Evolutionary conservation across 2,329 filamentous ascomycete genomes (phyloP).

Genomic region (Nemania serpens): DNA sequence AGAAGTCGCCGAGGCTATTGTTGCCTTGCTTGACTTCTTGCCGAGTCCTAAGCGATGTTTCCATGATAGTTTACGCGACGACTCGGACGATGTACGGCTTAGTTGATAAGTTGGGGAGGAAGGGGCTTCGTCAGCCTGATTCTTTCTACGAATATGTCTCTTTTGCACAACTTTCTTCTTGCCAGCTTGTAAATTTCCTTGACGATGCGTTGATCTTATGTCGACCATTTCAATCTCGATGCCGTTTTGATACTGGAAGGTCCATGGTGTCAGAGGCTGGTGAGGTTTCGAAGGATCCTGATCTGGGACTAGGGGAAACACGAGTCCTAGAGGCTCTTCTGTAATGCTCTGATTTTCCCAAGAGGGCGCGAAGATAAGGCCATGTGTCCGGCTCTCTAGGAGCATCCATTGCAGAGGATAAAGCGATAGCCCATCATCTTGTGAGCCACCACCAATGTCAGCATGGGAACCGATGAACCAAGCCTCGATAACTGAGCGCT

Average conservation of each 20-base stretch:
- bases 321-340: slow-evolving; percentile 30
- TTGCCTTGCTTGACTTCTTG: slow-evolving; percentile 41
- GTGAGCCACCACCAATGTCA: slow-evolving; percentile 45
- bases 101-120: neutral
- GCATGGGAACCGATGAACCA: slow-evolving; percentile 47
- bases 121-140: slow-evolving; percentile 6
- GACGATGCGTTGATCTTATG: slow-evolving; percentile 30
- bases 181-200: slow-evolving; percentile 30
- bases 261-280: slow-evolving; percentile 27
- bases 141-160: slow-evolving; percentile 14
- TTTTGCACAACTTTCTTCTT: slow-evolving; percentile 28
- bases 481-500: slow-evolving; percentile 43
- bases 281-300: slow-evolving; percentile 20
- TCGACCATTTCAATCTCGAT: slow-evolving; percentile 35
- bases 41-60: slow-evolving; percentile 22
- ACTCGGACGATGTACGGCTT: slow-evolving; percentile 7
- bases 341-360: slow-evolving; percentile 23
- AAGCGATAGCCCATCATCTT: slow-evolving; percentile 45
- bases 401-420: slow-evolving; percentile 51
- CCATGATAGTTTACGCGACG: slow-evolving; percentile 17
- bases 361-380: slow-evolving; percentile 37
- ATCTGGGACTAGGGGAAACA: slow-evolving; percentile 24
- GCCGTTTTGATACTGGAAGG: slow-evolving; percentile 32
- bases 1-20: slow-evolving; percentile 51
- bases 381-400: slow-evolving; percentile 40